Percentiles rank a stretch among this genome's conserved stretches.
phyloP scores from a whole-genome alignment of 2,329 filamentous ascomycete genomes.

The Clathrospora elynae region DNA sequence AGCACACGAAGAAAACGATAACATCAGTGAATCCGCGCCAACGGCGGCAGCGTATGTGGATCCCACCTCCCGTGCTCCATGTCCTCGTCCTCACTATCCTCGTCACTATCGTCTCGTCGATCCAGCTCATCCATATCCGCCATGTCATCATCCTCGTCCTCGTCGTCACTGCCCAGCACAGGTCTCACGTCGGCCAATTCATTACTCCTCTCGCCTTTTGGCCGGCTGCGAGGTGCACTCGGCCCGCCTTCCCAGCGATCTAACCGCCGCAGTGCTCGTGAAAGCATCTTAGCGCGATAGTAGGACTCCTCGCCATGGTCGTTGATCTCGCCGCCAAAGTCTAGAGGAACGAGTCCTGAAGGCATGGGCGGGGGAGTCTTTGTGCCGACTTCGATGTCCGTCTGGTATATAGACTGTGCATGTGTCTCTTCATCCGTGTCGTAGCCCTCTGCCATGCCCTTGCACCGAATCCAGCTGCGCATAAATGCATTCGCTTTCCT shows the following conservation, averaged over 20 bases:
- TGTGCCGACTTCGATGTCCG: conserved; percentile 38
- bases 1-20: too few relatives aligned
- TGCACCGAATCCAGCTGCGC: conserved; percentile 68
- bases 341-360: conserved; percentile 65
- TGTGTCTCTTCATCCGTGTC: conserved; percentile 52
- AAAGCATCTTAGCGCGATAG: conserved; percentile 68
- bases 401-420: conserved; percentile 44
- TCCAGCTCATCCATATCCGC: conserved; percentile 39
- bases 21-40: conserved; percentile 27
- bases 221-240: conserved; percentile 32
- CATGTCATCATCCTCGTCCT: conserved; percentile 24
- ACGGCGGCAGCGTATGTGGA: conserved; percentile 28
- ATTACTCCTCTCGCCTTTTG: conserved; percentile 20
- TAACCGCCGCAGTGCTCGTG: conserved; percentile 68
- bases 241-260: conserved; percentile 66
- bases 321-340: conserved; percentile 62
- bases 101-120: conserved; percentile 2
- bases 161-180: conserved; percentile 5
- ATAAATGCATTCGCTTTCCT: conserved; percentile 69
- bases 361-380: conserved; percentile 43
- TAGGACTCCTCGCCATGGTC: conserved; percentile 78
- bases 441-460: conserved; percentile 53
- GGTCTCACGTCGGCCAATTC: neutral
- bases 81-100: conserved; percentile 17
- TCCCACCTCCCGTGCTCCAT: conserved; percentile 16